Evolutionary conservation across 495 filamentous ascomycete genomes (phyloP).

Genomic region (Hypoxylon subgilvum): DNA sequence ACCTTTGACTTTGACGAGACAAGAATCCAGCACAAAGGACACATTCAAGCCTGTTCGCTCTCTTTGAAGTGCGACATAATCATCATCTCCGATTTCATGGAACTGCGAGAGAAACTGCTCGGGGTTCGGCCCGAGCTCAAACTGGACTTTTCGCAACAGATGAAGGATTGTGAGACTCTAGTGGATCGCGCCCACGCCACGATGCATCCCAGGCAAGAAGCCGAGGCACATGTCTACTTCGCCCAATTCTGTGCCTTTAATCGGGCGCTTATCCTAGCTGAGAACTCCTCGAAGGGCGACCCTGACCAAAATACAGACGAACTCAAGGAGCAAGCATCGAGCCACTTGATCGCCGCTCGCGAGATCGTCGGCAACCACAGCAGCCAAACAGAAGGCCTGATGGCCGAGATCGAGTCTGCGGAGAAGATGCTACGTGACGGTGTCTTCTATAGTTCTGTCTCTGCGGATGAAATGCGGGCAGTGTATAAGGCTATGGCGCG

Average conservation of each 20-base stretch:
- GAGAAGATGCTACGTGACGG: constrained; percentile 33
- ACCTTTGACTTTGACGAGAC: constrained; percentile 54
- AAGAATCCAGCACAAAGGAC: constrained; percentile 55
- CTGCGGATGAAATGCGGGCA: constrained; percentile 45
- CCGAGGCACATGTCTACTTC: constrained; percentile 46
- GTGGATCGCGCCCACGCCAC: constrained; percentile 33
- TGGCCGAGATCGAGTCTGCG: constrained; percentile 23
- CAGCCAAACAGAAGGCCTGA: constrained; percentile 15
- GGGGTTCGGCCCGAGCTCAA: constrained; percentile 16
- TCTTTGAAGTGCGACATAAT: constrained; percentile 61
- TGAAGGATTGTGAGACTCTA: constrained; percentile 45
- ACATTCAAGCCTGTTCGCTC: constrained; percentile 57
- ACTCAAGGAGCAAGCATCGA: constrained; percentile 20
- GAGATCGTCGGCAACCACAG: constrained; percentile 24
- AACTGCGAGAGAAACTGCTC: constrained; percentile 29
- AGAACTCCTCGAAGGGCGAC: background rate
- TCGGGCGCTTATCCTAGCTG: background rate
- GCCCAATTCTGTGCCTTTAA: constrained; percentile 40
- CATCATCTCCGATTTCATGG: constrained; percentile 62
- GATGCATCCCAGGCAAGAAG: constrained; percentile 36
- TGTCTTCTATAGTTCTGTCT: constrained; percentile 44
- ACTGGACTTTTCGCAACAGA: constrained; percentile 49
- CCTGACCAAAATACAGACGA: background rate
- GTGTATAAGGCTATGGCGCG: constrained; percentile 58
- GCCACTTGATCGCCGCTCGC: constrained; percentile 22